Evolutionary conservation across 345 rosid genomes (phyloP).

Genomic region (Clausena lansium): DNA sequence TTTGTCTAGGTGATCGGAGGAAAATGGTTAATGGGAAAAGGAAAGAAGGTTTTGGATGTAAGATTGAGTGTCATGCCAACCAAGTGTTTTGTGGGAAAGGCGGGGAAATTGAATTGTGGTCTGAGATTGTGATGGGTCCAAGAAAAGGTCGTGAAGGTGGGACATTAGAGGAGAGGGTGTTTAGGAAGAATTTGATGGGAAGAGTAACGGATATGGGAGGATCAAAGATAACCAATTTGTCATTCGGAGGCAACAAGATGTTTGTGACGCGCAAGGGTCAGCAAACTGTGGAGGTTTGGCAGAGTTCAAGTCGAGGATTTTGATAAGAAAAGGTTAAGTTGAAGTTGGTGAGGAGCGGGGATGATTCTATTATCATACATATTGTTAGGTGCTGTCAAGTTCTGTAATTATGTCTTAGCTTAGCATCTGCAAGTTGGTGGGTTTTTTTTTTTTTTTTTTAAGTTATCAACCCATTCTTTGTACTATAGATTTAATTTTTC

Average conservation of each 20-base stretch:
- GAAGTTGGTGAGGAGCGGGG: background rate
- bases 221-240: constrained; percentile 55
- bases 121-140: constrained; percentile 63
- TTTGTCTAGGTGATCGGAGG: constrained; percentile 58
- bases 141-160: constrained; percentile 36
- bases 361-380: background rate
- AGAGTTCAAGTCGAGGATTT: constrained; percentile 41
- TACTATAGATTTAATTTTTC: background rate
- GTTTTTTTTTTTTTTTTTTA: background rate
- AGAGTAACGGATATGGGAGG: constrained; percentile 56
- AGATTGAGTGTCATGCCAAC: constrained; percentile 72
- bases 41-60: constrained; percentile 79
- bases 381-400: background rate
- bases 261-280: constrained; percentile 64
- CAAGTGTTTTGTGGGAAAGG: constrained; percentile 79
- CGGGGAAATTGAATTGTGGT: constrained; percentile 72
- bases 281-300: constrained; percentile 89
- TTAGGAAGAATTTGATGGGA: constrained; percentile 70
- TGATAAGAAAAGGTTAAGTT: background rate
- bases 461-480: background rate
- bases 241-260: constrained; percentile 88
- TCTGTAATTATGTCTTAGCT: background rate
- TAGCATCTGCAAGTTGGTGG: background rate
- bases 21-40: constrained; percentile 56
- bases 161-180: constrained; percentile 45